Base-by-base conservation (phyloP, 176 grass and related monocot species). In the Hyparrhenia diplandra region DNA sequence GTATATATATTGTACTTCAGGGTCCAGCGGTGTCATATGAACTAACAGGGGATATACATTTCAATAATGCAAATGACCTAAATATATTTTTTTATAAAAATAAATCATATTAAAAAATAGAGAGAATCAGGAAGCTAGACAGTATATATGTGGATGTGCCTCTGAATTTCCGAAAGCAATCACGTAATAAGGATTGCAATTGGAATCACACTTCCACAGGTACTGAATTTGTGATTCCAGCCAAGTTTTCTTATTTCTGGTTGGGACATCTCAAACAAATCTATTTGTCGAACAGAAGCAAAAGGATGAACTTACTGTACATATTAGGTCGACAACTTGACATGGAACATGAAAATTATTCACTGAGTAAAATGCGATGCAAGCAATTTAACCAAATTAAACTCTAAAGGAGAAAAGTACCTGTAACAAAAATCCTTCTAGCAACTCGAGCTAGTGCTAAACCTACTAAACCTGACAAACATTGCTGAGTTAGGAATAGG, bases 351-450 rank as follows among this genome's bases (percentile, higher is more conserved):
- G 16, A 2, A 79, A 59, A 59, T 62, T 24, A 66, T 67, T n/a
- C 2, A 69, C 25, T 20, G 6, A 20, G 21, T 72, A 35, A 36
- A 71, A 70, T 18, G 1, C 0, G 23, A 78, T 63, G 52, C 12
- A 49, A 75, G 55, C n/a, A 9, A 9, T 39, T 7, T 35, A 21
- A 52, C 2, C 30, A 63, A 69, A 60, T 18, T 64, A 62, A 18
- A 70, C 20, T n/a, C 10, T 8, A 72, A 73, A 54, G 12, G 76
- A 13, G n/a, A 17, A 0, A 78, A 20, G 21, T 84, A 92, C 95
- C 92, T 94, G 90, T 98, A 79, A 98, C 84, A 81, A 91, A 94
- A 81, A 94, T 51, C 52, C 34, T 91, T 67, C 18, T 76, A 29
- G 84, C 88, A 86, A 89, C 75, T 31, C 52, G 78, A 85, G 86